Percentiles rank a stretch among this genome's conserved stretches.
Evolutionary conservation across 2,329 filamentous ascomycete genomes (phyloP).

Genomic region (Clarireedia paspali): DNA sequence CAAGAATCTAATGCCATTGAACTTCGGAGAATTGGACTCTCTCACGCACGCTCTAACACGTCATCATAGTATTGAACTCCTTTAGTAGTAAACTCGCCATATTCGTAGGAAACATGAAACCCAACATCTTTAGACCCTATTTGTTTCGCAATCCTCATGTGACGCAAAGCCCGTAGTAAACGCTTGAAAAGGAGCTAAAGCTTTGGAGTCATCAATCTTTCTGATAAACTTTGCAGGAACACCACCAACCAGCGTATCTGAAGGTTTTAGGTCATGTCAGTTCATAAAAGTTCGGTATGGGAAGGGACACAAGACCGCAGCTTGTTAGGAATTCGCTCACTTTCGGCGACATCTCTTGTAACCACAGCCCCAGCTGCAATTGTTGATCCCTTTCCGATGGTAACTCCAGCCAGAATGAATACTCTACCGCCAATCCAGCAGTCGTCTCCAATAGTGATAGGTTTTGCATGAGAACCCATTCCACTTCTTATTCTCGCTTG

Average conservation of each 20-base stretch:
- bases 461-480: constrained; percentile 37
- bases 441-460: constrained; percentile 43
- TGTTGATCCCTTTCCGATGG: constrained; percentile 43
- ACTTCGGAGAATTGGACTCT: no score
- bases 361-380: constrained; percentile 46
- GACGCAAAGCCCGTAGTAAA: no score
- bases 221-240: constrained; percentile 17
- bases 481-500: constrained; percentile 44
- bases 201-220: background rate
- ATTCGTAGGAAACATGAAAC: no score
- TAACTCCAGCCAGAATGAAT: constrained; percentile 44
- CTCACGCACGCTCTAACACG: no score
- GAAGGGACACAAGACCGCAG: background rate
- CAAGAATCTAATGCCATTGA: no score
- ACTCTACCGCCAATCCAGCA: constrained; percentile 48
- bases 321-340: background rate
- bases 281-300: background rate
- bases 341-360: constrained; percentile 24
- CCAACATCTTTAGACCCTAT: no score
- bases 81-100: no score
- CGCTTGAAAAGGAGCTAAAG: no score
- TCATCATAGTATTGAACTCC: no score
- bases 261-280: background rate
- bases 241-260: constrained; percentile 16
- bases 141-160: no score